Base-by-base conservation (phyloP, 2,329 filamentous ascomycete species). In the Aspergillus sp. region DNA sequence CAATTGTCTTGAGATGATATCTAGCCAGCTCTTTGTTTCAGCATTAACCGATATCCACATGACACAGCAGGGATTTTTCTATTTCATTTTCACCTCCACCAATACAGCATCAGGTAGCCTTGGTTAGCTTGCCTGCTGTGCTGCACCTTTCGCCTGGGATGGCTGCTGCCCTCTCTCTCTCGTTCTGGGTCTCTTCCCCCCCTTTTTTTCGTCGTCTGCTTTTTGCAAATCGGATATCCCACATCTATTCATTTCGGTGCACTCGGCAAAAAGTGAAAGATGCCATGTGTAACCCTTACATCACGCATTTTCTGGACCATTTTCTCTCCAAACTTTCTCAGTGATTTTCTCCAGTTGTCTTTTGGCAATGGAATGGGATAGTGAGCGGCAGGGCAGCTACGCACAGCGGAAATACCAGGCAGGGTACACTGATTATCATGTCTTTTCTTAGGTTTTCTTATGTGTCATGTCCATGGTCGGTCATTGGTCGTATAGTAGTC, bases 161-260 rank as follows among this genome's bases (percentile, higher is more conserved):
- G 48, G 47, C 56, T 57, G 44, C 55, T 64, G 59, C 63, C 56
- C 52, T 56, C 46, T 61, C 52, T 58, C 61, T 35, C 21, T 52
- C 39, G 51, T 58, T 53, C 33, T 46, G 53, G 51, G 37, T 55
- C 52, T 64, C 59, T 55, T 59, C 58, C 53, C 65, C 56, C 63
- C 64, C 56, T 62, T 62, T 58, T 56, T 57, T 59, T 62, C 60
- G 59, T 55, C 60, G 50, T 65, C 50, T 62, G 48, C 62, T 55
- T 52, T 64, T 59, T 69, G 70, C 64, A 66, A 71, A 67, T 67
- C 71, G 71, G 73, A 73, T 75, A 73, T 74, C 70, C 69, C 70
- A 72, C 67, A 67, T 67, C 51, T 53, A 66, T 67, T 64, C 70
- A 66, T 68, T 65, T 71, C 71, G 55, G 65, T 69, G 64, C 56